Evolutionary conservation across 306 rosid genomes (phyloP).

Genomic region (Vicia villosa): DNA sequence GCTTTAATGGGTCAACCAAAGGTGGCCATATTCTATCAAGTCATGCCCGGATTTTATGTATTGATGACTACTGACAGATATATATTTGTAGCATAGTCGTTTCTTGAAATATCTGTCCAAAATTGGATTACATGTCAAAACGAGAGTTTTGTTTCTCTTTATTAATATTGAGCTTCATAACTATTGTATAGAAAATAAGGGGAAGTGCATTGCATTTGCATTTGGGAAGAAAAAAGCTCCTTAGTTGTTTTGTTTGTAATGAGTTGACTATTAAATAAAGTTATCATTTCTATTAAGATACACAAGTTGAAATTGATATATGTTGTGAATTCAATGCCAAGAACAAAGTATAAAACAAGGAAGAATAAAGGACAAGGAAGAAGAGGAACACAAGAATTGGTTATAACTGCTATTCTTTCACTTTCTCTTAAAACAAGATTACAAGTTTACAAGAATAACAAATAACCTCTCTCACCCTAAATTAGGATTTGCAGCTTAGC

Average conservation of each 20-base stretch:
- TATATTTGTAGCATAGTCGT: neutral
- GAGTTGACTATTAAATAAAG: slow-evolving; percentile 8
- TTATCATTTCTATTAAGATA: neutral
- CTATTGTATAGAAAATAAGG: too few relatives aligned
- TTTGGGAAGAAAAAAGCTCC: slow-evolving; percentile 25
- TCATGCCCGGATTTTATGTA: slow-evolving; percentile 11
- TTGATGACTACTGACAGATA: neutral
- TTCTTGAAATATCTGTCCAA: slow-evolving; percentile 11
- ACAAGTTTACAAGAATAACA: too few relatives aligned
- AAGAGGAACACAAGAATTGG: too few relatives aligned
- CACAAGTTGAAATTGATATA: neutral
- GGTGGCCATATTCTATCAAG: slow-evolving; percentile 13
- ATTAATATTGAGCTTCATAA: too few relatives aligned
- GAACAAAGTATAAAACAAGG: too few relatives aligned
- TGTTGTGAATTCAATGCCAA: too few relatives aligned
- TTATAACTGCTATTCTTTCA: too few relatives aligned
- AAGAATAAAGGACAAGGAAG: too few relatives aligned
- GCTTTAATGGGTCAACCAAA: neutral
- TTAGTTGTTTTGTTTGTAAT: slow-evolving; percentile 28
- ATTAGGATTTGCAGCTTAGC: too few relatives aligned
- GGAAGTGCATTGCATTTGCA: too few relatives aligned
- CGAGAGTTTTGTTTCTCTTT: slow-evolving; percentile 24
- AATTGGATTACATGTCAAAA: neutral
- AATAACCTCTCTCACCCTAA: too few relatives aligned
- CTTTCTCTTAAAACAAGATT: too few relatives aligned